Evolutionary conservation across 306 rosid genomes (phyloP).

Genomic region (Trifolium dubium): DNA sequence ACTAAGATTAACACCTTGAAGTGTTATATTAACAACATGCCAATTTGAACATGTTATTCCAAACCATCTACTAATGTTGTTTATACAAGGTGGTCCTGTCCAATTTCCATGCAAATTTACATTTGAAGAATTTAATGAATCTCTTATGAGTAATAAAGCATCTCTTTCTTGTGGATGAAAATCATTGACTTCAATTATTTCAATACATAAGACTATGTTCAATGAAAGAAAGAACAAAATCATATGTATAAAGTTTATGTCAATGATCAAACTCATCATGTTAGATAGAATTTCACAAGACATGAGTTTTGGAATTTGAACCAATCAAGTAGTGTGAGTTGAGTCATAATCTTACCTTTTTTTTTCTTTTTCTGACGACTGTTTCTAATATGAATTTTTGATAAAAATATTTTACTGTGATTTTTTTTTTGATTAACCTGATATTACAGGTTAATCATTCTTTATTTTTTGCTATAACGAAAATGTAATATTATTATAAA

Average conservation of each 20-base stretch:
- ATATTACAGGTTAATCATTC: not conserved
- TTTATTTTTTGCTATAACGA: not conserved
- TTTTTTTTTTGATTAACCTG: not conserved
- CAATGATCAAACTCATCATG: slow-evolving; percentile 44
- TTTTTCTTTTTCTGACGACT: not conserved
- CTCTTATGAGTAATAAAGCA: slow-evolving; percentile 56
- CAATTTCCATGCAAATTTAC: slow-evolving; percentile 61
- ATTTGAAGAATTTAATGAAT: slow-evolving; percentile 56
- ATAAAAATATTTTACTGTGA: not conserved
- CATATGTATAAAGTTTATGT: slow-evolving; percentile 13
- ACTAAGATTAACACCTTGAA: slow-evolving; percentile 58
- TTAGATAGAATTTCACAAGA: slow-evolving; percentile 21
- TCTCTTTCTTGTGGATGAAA: slow-evolving; percentile 66
- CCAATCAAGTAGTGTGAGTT: slow-evolving; percentile 10
- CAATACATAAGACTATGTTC: slow-evolving; percentile 34
- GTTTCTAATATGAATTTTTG: too few species aligned
- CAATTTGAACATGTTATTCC: slow-evolving; percentile 65
- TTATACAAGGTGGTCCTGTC: slow-evolving; percentile 77
- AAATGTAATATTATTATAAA: not conserved
- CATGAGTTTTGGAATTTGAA: slow-evolving; percentile 41
- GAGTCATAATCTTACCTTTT: slow-evolving; percentile 17
- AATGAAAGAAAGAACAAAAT: slow-evolving; percentile 31
- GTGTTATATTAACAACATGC: slow-evolving; percentile 60
- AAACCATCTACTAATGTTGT: slow-evolving; percentile 57
- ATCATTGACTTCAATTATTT: slow-evolving; percentile 26